Base-by-base conservation (phyloP, 2,329 filamentous ascomycete species). In the Pseudogymnoascus sp. region DNA sequence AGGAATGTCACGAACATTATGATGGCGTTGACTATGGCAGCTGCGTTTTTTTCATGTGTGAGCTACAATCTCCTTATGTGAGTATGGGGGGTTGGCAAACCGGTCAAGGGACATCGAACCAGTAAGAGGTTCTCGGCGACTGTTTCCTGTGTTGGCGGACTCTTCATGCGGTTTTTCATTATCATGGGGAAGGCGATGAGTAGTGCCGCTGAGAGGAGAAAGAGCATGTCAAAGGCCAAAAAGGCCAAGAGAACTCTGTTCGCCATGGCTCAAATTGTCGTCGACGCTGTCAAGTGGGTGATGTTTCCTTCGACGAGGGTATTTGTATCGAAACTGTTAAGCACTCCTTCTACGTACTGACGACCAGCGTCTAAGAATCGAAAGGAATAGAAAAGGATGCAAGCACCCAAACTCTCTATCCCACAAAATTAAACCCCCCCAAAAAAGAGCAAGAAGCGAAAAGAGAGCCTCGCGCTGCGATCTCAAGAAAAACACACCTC, bases 1-100 rank as follows among this genome's bases (percentile, higher is more conserved):
- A 85, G 67, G 72, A 90, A 90, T 21, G 85, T 84, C 66, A 83
- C 69, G 71, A 92, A 84, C 70, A 91, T 81, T 68, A 92, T 76
- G 67, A 85, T 77, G 63, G 85, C 82, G 71, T 92, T 92, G 69
- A 79, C 84, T 64, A 92, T 83, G 61, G 84, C 86, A 58, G 84
- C 88, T 81, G 63, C 57, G 37, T 37, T 12, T 37, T 12, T 28
- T 61, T 12, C 9, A 39, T 33, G 30, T 18, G 21, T 18, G 9
- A 19, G 15, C n/a, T 18, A 59, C 56, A 33, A 10, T 26, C 9
- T 52, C 5, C 6, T n/a, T 15, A 34, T 19, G 7, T n/a, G 8
- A 19, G 12, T 30, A 39, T 12, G 33, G 58, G 35, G 37, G 58
- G 26, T 41, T 48, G 65, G 70, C 75, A 66, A 71, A 82, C 80